A percentile compares a stretch with the other conserved stretches of the same genome.
Evolutionary conservation across 2,329 filamentous ascomycete species (phyloP).

Genomic region (Verticillium klebahnii): DNA sequence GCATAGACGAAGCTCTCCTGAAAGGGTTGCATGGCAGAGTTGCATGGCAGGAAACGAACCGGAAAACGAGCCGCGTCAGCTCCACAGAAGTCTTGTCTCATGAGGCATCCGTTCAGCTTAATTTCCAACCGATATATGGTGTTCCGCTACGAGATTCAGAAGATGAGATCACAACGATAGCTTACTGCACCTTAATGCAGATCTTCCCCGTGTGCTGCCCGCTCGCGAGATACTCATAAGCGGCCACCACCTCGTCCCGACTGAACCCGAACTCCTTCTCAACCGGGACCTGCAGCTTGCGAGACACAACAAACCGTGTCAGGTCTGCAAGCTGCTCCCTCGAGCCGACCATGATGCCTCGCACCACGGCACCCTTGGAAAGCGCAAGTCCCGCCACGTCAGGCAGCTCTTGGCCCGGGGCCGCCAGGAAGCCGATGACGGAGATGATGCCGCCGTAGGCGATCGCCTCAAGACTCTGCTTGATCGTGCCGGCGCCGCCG

Average conservation of each 20-base stretch:
- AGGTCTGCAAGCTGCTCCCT: constrained; percentile 28
- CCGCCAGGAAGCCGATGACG: constrained; percentile 35
- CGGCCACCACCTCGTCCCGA: constrained; percentile 18
- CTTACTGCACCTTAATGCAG: too few species aligned
- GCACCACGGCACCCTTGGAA: constrained; percentile 23
- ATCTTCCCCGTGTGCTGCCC: too few species aligned
- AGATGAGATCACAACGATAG: too few species aligned
- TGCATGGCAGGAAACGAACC: too few species aligned
- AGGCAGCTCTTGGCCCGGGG: constrained; percentile 21
- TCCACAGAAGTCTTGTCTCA: too few species aligned
- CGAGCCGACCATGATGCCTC: constrained; percentile 29
- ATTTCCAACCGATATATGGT: too few species aligned
- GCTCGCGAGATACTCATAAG: too few species aligned
- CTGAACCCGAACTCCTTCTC: constrained; percentile 27
- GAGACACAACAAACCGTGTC: constrained; percentile 21
- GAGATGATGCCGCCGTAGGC: constrained; percentile 39
- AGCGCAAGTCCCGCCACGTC: constrained; percentile 23
- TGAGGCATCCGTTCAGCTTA: too few species aligned
- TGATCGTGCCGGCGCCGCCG: constrained; percentile 33
- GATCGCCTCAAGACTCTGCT: constrained; percentile 39
- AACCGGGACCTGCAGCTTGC: constrained; percentile 21
- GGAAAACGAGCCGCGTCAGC: too few species aligned
- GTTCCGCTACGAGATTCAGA: too few species aligned
- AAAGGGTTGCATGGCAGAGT: too few species aligned
- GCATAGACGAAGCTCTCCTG: too few species aligned